Conservation (phyloP, 2,329 filamentous ascomycete species). For the Canariomyces notabilis region DNA sequence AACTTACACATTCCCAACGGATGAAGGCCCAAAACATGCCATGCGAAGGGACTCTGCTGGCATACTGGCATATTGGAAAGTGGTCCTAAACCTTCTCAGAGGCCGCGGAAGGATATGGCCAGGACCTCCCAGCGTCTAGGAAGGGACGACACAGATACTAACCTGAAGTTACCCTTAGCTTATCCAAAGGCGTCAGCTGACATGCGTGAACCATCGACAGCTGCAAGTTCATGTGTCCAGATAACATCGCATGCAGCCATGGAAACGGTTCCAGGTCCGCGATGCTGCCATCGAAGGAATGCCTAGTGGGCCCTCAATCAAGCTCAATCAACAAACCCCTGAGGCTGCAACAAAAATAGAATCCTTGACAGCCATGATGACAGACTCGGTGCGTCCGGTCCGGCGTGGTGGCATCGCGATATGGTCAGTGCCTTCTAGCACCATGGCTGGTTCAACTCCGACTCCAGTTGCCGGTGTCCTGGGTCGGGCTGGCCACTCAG, state of each 20-base stretch:
- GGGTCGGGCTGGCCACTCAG: slow-evolving; percentile 10
- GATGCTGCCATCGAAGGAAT: slow-evolving; percentile 16
- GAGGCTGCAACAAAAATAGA: slow-evolving; percentile 31
- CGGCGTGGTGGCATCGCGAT: slow-evolving; percentile 2
- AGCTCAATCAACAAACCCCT: slow-evolving; percentile 34
- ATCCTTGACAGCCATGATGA: slow-evolving; percentile 21
- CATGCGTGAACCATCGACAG: neutral
- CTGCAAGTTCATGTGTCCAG: slow-evolving; percentile 9
- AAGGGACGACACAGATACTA: too few species aligned
- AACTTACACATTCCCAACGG: too few species aligned
- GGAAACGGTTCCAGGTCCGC: slow-evolving; percentile 19
- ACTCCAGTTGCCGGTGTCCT: slow-evolving; percentile 13
- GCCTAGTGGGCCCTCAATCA: slow-evolving; percentile 27
- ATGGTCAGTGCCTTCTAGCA: neutral
- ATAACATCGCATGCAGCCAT: slow-evolving; percentile 15
- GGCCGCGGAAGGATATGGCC: neutral
- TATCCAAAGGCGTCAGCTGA: slow-evolving; percentile 19
- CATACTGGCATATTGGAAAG: too few species aligned
- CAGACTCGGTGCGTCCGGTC: slow-evolving; percentile 1
- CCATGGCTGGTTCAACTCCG: too few species aligned
- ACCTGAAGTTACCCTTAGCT: too few species aligned
- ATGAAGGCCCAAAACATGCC: too few species aligned
- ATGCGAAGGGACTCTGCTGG: too few species aligned
- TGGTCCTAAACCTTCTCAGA: neutral
- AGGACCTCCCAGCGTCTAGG: neutral